Base-by-base conservation (phyloP, 208 protist genomes). In the Crithidia acanthocephali region DNA sequence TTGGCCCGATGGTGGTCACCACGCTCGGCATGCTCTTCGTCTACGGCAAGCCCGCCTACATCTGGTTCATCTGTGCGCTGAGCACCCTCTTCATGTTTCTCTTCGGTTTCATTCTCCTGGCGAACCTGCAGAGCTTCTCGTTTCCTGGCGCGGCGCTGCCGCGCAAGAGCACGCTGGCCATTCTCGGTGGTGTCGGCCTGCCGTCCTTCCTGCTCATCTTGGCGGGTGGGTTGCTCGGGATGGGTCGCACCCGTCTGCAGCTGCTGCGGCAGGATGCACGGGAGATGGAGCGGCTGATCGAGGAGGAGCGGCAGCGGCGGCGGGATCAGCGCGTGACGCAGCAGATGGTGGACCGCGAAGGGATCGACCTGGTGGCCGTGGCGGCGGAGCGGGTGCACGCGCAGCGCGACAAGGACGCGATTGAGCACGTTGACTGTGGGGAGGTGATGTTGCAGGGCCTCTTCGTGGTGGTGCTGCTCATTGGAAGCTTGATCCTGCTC, bases 101-200 rank as follows among this genome's bases (percentile, higher is more conserved):
- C 32, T 86, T 92, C 67, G 89, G 89, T 27, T 52, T 68, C n/a
- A 50, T 81, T n/a, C 48, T 89, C 3, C 23, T 88, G 33, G 76
- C 68, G 0, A 65, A 81, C 56, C 22, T 70, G 25, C 28, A 35
- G 30, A 15, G 59, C 68, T 61, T 76, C 25, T n/a, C 47, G 33
- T 52, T 74, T 23, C 64, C 57, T 32, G 65, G 68, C 6, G 52
- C 59, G 56, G 9, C 2, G 64, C 52, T 55, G 57, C 68, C 72
- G 18, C 33, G 63, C 2, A 30, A 2, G 15, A 51, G 23, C 23
- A 70, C 60, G 16, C 75, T 76, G 28, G 45, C 53, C 28, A 25
- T 84, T 1, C 48, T 82, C 28, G 20, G 79, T n/a, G 67, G 52
- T 16, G 50, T 86, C 25, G 82, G 82, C 0, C 52, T 85, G 48